Evolutionary conservation across 2,329 filamentous ascomycete species (phyloP).

Genomic region (Fusarium sambucinum): DNA sequence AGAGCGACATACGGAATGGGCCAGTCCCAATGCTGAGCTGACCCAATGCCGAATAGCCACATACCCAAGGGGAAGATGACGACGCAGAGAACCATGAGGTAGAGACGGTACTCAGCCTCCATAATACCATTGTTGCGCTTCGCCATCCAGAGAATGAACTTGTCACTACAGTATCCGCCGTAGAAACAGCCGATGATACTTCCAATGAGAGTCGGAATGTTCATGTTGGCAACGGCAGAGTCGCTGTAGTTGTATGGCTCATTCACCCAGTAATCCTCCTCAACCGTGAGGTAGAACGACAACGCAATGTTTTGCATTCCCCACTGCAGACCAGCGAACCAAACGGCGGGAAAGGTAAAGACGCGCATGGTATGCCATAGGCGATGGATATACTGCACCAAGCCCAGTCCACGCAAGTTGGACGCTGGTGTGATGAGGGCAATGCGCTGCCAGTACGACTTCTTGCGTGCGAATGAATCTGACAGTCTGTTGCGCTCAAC

Average conservation of each 20-base stretch:
- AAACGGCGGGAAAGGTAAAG: constrained; percentile 68
- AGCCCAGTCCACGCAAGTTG: constrained; percentile 64
- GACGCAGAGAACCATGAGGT: constrained; percentile 63
- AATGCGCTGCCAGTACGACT: constrained; percentile 67
- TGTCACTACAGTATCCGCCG: constrained; percentile 68
- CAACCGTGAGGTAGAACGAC: constrained; percentile 69
- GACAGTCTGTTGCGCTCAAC: constrained; percentile 42
- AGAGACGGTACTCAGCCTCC: constrained; percentile 67
- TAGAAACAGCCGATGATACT: constrained; percentile 68
- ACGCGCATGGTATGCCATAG: constrained; percentile 68
- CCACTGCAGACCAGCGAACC: constrained; percentile 70
- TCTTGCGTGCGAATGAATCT: constrained; percentile 51
- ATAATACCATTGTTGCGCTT: constrained; percentile 65
- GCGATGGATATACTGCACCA: constrained; percentile 65
- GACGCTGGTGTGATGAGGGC: constrained; percentile 67
- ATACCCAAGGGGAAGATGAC: constrained; percentile 64
- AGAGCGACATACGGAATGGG: constrained; percentile 66
- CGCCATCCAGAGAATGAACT: constrained; percentile 67
- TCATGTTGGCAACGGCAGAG: constrained; percentile 68
- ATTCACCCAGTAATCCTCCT: constrained; percentile 67
- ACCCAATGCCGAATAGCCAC: constrained; percentile 66
- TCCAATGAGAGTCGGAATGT: constrained; percentile 66
- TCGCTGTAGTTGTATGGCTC: constrained; percentile 67
- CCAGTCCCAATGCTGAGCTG: constrained; percentile 64
- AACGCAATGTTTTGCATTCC: constrained; percentile 71